A percentile compares a stretch with the other conserved stretches of the same genome.
These are phyloP conservation scores for Paramarasmius palmivorus DNA, from an alignment of 1,284 basidiomycete species.

Conservation along the genomic window DNA sequence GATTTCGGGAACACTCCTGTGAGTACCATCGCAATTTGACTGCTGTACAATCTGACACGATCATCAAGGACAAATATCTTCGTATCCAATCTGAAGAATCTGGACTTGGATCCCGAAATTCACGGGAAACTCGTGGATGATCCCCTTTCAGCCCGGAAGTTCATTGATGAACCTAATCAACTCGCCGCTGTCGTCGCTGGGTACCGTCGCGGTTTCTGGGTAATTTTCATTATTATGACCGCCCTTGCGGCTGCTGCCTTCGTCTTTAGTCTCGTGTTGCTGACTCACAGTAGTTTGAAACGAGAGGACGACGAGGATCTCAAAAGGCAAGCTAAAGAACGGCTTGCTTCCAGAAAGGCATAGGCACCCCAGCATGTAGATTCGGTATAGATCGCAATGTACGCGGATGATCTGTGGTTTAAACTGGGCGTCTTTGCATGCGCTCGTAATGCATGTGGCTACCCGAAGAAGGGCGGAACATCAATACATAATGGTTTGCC, in stretches of 20 bases:
- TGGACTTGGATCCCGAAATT: not conserved
- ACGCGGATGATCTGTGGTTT: too few species aligned
- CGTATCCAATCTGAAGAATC: not conserved
- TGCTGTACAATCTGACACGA: not conserved
- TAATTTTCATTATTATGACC: constrained; percentile 22
- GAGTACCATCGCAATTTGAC: not conserved
- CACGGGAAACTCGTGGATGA: not conserved
- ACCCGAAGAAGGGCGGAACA: too few species aligned
- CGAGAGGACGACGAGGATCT: constrained; percentile 21
- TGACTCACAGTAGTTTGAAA: constrained; percentile 20
- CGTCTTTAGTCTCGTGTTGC: constrained; percentile 18
- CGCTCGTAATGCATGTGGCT: too few species aligned
- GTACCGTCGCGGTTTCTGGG: constrained; percentile 21
- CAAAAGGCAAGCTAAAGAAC: constrained; percentile 18
- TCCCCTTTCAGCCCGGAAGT: not conserved
- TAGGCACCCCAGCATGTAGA: too few species aligned
- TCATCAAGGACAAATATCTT: not conserved
- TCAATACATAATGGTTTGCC: too few species aligned
- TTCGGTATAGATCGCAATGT: too few species aligned
- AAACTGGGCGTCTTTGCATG: too few species aligned
- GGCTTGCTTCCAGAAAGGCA: not conserved
- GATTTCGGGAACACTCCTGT: constrained; percentile 23
- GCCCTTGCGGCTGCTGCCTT: constrained; percentile 21
- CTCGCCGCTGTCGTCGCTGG: constrained; percentile 14
- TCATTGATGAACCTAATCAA: not conserved